Evolutionary conservation across 2,329 filamentous ascomycete genomes (phyloP).

Genomic region (Truncatella angustata): DNA sequence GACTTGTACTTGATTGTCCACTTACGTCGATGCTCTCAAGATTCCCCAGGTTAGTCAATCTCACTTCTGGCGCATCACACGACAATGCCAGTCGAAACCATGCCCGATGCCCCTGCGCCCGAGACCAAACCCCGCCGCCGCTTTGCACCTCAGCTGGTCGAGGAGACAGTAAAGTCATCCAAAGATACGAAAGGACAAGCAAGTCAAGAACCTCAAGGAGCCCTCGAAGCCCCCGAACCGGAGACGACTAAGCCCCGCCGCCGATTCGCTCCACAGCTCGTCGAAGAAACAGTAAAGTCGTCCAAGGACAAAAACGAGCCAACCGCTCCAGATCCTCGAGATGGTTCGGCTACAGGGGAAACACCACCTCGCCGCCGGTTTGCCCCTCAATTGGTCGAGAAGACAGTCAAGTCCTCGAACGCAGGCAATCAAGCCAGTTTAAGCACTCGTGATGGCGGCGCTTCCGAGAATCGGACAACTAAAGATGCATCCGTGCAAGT

Average conservation of each 20-base stretch:
- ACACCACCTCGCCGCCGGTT: constrained; percentile 27
- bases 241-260: constrained; percentile 26
- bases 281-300: constrained; percentile 29
- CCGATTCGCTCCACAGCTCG: constrained; percentile 30
- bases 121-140: constrained; percentile 15
- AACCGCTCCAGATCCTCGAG: background rate
- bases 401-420: constrained; percentile 26
- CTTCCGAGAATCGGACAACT: constrained; percentile 13
- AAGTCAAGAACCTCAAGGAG: background rate
- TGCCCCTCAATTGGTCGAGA: constrained; percentile 32
- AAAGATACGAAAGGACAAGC: background rate
- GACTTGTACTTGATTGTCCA: no score
- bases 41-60: no score
- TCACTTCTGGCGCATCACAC: background rate
- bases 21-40: no score
- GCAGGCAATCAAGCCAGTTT: background rate
- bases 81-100: constrained; percentile 25
- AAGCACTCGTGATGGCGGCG: background rate
- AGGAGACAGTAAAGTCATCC: constrained; percentile 28
- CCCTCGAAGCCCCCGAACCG: constrained; percentile 5
- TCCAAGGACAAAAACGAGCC: constrained; percentile 13
- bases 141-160: constrained; percentile 31
- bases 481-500: constrained; percentile 28
- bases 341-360: background rate
- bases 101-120: constrained; percentile 19